Conservation (phyloP, 1,139 yeast genomes). For the Blastobotrys capitulatus region DNA sequence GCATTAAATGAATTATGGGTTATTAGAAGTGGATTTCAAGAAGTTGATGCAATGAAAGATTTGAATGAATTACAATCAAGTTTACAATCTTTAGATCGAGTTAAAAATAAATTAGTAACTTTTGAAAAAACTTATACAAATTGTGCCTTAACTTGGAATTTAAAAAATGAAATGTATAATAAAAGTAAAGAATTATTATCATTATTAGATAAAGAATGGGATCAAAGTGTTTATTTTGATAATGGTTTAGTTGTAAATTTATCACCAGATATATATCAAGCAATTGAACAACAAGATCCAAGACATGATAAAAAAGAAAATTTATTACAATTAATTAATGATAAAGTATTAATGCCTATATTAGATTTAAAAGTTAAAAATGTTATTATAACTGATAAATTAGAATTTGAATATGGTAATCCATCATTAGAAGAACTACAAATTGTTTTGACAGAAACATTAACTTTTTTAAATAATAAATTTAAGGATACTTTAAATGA, state of each 20-base stretch:
- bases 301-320: conserved; percentile 18
- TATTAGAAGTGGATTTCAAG: conserved; percentile 28
- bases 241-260: conserved; percentile 14
- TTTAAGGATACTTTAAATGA: conserved; percentile 17
- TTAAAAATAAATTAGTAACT: conserved; percentile 18
- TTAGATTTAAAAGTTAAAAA: conserved; percentile 15
- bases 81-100: conserved; percentile 22
- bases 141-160: conserved; percentile 15
- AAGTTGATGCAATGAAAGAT: conserved; percentile 23
- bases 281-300: conserved; percentile 18
- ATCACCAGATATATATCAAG: conserved; percentile 17
- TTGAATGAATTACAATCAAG: conserved; percentile 27
- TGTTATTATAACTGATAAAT: conserved; percentile 9
- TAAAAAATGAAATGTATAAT: conserved; percentile 12
- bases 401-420: conserved; percentile 8
- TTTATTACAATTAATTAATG: conserved; percentile 21
- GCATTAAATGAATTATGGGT: conserved; percentile 28
- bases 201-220: conserved; percentile 22
- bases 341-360: conserved; percentile 20
- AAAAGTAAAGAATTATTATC: conserved; percentile 13
- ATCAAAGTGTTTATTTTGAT: conserved; percentile 14
- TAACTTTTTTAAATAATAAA: conserved; percentile 17
- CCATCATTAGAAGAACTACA: conserved; percentile 10
- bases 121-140: conserved; percentile 19
- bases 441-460: conserved; percentile 15